Conservation (phyloP, 768 basidiomycete species). For the Termitomyces sp. region DNA sequence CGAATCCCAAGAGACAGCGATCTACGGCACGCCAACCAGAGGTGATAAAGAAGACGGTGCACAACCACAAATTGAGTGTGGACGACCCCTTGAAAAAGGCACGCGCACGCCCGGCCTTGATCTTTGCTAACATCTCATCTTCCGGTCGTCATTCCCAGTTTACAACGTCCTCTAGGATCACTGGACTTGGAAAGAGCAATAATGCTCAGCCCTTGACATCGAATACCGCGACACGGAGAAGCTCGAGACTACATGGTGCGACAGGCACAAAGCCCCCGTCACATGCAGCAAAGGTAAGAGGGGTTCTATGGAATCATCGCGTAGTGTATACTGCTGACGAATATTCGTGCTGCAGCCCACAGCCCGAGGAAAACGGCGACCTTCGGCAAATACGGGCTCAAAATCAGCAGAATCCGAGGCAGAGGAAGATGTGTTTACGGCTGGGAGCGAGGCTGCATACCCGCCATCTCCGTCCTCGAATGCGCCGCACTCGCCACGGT, state of each 20-base stretch:
- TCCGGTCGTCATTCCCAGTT: constrained; percentile 76
- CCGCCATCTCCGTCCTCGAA: constrained; percentile 60
- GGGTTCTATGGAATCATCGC: background rate
- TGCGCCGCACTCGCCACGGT: constrained; percentile 55
- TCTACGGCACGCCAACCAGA: constrained; percentile 54
- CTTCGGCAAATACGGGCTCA: constrained; percentile 47
- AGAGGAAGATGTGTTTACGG: constrained; percentile 54
- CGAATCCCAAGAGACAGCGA: constrained; percentile 70
- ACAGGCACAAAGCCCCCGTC: constrained; percentile 41
- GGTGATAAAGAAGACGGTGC: constrained; percentile 46
- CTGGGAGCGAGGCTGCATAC: constrained; percentile 41
- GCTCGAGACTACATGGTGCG: constrained; percentile 65
- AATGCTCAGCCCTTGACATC: constrained; percentile 38
- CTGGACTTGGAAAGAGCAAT: constrained; percentile 48
- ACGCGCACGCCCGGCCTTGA: constrained; percentile 85
- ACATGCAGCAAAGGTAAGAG: constrained; percentile 49
- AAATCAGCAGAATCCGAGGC: constrained; percentile 66
- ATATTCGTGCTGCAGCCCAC: constrained; percentile 22
- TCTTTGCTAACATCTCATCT: constrained; percentile 85
- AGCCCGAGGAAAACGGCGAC: constrained; percentile 57
- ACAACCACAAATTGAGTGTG: constrained; percentile 49
- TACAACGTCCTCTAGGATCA: constrained; percentile 58
- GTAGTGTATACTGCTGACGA: constrained; percentile 4
- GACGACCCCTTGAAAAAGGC: constrained; percentile 85
- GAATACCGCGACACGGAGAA: constrained; percentile 57